Base-by-base conservation (phyloP, 441 rosid species). In the Codiaeum variegatum region DNA sequence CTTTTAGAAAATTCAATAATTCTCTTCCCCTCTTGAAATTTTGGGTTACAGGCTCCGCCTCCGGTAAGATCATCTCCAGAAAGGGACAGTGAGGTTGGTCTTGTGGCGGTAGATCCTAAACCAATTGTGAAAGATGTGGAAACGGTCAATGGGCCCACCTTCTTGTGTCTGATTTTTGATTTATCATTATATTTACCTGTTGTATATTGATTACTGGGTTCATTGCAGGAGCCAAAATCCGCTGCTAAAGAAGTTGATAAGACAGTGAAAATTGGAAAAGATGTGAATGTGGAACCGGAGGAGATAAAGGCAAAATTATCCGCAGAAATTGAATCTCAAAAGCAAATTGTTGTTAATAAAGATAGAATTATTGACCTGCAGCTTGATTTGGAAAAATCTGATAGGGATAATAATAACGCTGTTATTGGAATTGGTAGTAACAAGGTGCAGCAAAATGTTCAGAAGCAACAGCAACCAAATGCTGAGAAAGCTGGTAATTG, bases 51-150 rank as follows among this genome's bases (percentile, higher is more conserved):
- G 99, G 97, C 97, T 59, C 90, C 96, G 72, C 99, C 97, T 52
- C 93, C 95, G 59, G 82, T 77, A 59, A 87, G 91, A 85, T 86
- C 94, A 19, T 89, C 98, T 10, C 93, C 95, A 59, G 99, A 91
- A 79, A 88, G 96, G 78, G 94, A 85, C 75, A 88, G 82, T 73
- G 91, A 82, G 77, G 70, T 75, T 77, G 87, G 87, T 76, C 79
- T 79, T 79, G 88, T 82, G 87, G 86, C 86, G n/a, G 84, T 76
- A 60, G 93, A 90, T 82, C 89, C 85, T 31, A 90, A 83, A 85
- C 75, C 90, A 64, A 42, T 68, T 84, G 87, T 77, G 76, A 67
- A 84, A 73, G 86, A 84, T 77, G 78, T 74, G 75, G 90, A 83
- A 82, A 75, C 81, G 88, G 99, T 94, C 84, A 85, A 94, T 82